Evolutionary conservation across 331 rosid species (phyloP).

Genomic region (Arachis monticola): DNA sequence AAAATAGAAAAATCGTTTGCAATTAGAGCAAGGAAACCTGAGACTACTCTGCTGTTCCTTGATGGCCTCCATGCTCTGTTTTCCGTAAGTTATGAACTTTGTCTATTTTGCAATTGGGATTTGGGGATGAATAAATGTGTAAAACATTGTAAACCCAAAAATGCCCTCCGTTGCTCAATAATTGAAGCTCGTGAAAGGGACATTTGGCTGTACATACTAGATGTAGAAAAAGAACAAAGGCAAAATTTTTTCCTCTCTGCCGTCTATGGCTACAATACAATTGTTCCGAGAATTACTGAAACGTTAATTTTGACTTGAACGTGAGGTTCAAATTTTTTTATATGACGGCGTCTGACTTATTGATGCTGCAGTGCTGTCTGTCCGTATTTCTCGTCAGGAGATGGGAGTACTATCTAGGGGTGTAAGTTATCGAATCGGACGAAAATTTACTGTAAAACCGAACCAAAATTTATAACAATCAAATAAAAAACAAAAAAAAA

Average conservation of each 20-base stretch:
- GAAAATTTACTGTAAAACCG: too few species aligned
- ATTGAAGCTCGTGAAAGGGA: background rate
- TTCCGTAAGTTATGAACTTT: conserved; percentile 11
- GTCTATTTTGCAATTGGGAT: background rate
- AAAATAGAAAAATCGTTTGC: background rate
- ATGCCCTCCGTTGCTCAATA: background rate
- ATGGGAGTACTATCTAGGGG: too few species aligned
- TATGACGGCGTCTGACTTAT: too few species aligned
- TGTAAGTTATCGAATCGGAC: too few species aligned
- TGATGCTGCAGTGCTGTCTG: too few species aligned
- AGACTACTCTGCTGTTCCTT: conserved; percentile 4
- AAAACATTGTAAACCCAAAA: background rate
- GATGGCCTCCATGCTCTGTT: conserved; percentile 22
- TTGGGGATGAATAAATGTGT: background rate
- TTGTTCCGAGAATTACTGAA: too few species aligned
- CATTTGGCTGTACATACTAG: background rate
- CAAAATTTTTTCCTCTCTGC: background rate
- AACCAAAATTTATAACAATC: too few species aligned
- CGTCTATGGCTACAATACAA: background rate
- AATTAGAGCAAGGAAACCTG: conserved; percentile 17
- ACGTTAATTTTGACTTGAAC: too few species aligned
- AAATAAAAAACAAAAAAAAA: too few species aligned
- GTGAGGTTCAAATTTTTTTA: too few species aligned
- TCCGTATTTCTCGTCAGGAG: too few species aligned
- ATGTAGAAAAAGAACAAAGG: background rate